A percentile compares a stretch with the other conserved stretches of the same genome.
Evolutionary conservation across 805 yeast species (phyloP).

Genomic region (Yarrowia sp.): DNA sequence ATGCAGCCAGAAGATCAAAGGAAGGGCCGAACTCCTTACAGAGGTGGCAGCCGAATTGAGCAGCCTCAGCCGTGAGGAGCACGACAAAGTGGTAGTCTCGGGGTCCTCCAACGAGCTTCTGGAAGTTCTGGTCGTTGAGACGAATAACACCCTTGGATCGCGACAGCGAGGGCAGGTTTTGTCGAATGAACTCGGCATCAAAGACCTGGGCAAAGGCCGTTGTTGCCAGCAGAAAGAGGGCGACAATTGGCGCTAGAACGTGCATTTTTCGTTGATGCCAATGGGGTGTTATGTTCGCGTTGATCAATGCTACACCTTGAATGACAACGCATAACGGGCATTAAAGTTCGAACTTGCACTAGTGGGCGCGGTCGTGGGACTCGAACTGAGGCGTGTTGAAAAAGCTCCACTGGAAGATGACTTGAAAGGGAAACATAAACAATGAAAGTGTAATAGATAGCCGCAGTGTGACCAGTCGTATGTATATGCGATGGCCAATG

Average conservation of each 20-base stretch:
- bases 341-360: not conserved
- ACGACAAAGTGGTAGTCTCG: conserved; percentile 67
- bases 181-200: conserved; percentile 10
- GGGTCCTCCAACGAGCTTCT: conserved; percentile 54
- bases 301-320: not conserved
- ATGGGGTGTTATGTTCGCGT: not conserved
- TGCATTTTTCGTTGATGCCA: conserved; percentile 13
- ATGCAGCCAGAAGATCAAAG: conserved; percentile 55
- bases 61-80: conserved; percentile 68
- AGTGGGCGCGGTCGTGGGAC: not conserved
- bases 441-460: not conserved
- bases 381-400: not conserved
- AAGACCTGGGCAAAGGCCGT: conserved; percentile 5
- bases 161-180: conserved; percentile 15
- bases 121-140: conserved; percentile 60
- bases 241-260: conserved; percentile 21
- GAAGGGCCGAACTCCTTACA: conserved; percentile 71
- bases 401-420: not conserved
- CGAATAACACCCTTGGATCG: conserved; percentile 40
- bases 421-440: not conserved
- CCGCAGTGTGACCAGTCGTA: not conserved
- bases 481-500: not conserved
- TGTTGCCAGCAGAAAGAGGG: conserved; percentile 7
- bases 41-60: conserved; percentile 70
- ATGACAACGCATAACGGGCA: conserved; percentile 1